A percentile compares a stretch with the other conserved stretches of the same genome.
Evolutionary conservation across 352 stramenopile species (phyloP).

Genomic region (Globisporangium sylvaticum): DNA sequence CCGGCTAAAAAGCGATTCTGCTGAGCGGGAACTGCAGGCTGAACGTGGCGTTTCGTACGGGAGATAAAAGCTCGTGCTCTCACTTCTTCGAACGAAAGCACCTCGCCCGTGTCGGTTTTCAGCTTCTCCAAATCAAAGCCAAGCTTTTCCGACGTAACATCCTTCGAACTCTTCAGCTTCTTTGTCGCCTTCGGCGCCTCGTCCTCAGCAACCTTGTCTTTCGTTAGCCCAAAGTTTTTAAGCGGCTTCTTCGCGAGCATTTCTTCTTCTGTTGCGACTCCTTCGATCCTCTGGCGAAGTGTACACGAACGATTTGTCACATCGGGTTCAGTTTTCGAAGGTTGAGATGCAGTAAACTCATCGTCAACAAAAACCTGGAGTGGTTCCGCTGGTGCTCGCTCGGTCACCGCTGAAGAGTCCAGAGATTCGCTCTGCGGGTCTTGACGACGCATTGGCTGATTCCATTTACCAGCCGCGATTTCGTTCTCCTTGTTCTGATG

Average conservation of each 20-base stretch:
- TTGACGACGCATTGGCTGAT: slow-evolving; percentile 16
- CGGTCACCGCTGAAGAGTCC: not conserved
- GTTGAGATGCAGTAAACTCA: slow-evolving; percentile 34
- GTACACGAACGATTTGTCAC: slow-evolving; percentile 57
- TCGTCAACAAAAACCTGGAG: slow-evolving; percentile 81
- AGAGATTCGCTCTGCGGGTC: not conserved
- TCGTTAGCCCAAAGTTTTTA: slow-evolving; percentile 52
- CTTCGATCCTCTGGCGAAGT: slow-evolving; percentile 70
- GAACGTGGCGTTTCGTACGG: slow-evolving; percentile 1
- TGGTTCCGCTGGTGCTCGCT: slow-evolving; percentile 4
- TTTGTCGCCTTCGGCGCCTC: slow-evolving; percentile 6
- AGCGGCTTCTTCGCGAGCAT: slow-evolving; percentile 67
- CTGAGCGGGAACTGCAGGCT: slow-evolving; percentile 7
- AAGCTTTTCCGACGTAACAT: slow-evolving; percentile 24
- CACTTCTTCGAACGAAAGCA: slow-evolving; percentile 80
- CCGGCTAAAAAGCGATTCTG: slow-evolving; percentile 23
- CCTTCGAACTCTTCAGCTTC: slow-evolving; percentile 19
- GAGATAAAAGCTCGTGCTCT: slow-evolving; percentile 36
- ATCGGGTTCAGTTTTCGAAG: slow-evolving; percentile 19
- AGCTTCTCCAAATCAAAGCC: slow-evolving; percentile 45
- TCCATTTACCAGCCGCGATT: slow-evolving; percentile 47
- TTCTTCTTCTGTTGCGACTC: slow-evolving; percentile 68
- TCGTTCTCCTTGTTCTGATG: slow-evolving; percentile 85
- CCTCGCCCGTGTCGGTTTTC: slow-evolving; percentile 34
- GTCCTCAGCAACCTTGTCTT: not conserved